Percentiles rank a stretch among this genome's conserved stretches.
Conservation (phyloP, 108 stramenopile genomes). For the Mayamaea pseudoterrestris region DNA sequence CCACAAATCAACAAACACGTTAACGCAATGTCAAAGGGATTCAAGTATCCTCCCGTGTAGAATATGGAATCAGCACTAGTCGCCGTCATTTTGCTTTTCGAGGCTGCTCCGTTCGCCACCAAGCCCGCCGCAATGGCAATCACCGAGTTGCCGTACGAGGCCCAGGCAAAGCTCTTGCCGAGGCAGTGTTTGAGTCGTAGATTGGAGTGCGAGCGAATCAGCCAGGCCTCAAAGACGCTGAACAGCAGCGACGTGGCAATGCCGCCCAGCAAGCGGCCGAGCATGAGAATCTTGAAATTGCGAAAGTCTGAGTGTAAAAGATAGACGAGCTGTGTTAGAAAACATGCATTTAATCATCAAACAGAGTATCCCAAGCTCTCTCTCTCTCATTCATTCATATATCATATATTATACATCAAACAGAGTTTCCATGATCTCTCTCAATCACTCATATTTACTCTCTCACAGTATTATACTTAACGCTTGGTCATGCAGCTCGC, state of each 20-base stretch:
- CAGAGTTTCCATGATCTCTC: neutral
- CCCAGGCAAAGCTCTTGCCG: constrained; percentile 78
- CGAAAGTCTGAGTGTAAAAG: constrained; percentile 46
- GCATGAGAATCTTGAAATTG: constrained; percentile 68
- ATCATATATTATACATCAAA: too few species aligned
- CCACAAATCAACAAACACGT: constrained; percentile 62
- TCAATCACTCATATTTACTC: neutral
- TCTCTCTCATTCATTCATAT: too few species aligned
- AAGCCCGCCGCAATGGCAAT: constrained; percentile 91
- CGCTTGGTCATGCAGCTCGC: constrained; percentile 77
- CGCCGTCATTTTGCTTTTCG: constrained; percentile 10
- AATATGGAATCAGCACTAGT: constrained; percentile 21
- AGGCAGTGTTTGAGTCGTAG: constrained; percentile 50
- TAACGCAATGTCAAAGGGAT: constrained; percentile 90
- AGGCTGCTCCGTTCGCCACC: constrained; percentile 70
- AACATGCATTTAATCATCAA: too few species aligned
- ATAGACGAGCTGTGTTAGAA: neutral
- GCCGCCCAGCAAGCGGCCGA: constrained; percentile 87
- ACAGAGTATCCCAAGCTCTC: too few species aligned
- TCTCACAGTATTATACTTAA: constrained; percentile 21
- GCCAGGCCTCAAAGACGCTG: constrained; percentile 93
- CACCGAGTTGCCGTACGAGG: constrained; percentile 84
- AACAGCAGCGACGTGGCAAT: constrained; percentile 83
- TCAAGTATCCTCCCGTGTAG: constrained; percentile 75
- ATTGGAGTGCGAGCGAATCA: constrained; percentile 73